Conservation (phyloP, 306 rosid genomes). For the Medicago truncatula region MtrunA17r5.0-ANR NC_053042.1:1163001-1163500, state of each 20-base stretch:
- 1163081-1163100: not conserved
- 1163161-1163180: not conserved
- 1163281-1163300: not conserved
- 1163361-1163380: not conserved
- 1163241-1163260: not conserved
- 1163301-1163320: not conserved
- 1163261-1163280: not conserved
- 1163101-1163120: not conserved
- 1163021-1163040: not conserved
- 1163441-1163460: not conserved
- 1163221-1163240: not conserved
- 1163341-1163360: not conserved
- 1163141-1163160: not conserved
- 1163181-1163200: not conserved
- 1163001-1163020: not conserved
- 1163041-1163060: not conserved
- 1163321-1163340: not conserved
- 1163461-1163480: not conserved
- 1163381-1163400: not conserved
- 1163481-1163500: not conserved
- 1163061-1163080: not conserved
- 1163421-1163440: not conserved
- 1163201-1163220: not conserved
- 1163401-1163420: not conserved
- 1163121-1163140: conserved; percentile 22